phyloP scores from a whole-genome alignment of 352 stramenopile genomes.

The Peronospora farinosa region DNA sequence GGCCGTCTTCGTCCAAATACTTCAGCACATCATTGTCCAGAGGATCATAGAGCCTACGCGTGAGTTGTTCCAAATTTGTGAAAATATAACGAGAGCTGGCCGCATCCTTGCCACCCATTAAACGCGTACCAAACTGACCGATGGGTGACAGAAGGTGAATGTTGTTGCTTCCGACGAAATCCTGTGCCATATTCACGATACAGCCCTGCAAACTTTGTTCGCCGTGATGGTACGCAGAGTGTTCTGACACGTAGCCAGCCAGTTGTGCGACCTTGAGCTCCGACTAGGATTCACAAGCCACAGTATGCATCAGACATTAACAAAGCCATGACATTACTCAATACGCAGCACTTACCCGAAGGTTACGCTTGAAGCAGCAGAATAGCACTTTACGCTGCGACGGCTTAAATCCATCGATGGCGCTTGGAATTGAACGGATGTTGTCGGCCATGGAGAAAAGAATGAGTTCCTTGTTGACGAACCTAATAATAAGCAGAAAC shows the following conservation, averaged over 20 bases:
- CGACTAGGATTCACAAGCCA: conserved; percentile 19
- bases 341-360: conserved; percentile 74
- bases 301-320: conserved; percentile 8
- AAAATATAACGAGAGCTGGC: conserved; percentile 92
- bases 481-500: conserved; percentile 41
- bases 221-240: conserved; percentile 98
- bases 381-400: conserved; percentile 98
- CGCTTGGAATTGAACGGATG: conserved; percentile 91
- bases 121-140: conserved; percentile 96
- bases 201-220: conserved; percentile 92
- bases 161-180: conserved; percentile 99
- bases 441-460: conserved; percentile 98
- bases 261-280: conserved; percentile 93
- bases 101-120: conserved; percentile 95
- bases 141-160: conserved; percentile 92
- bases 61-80: conserved; percentile 86
- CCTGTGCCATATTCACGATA: conserved; percentile 97
- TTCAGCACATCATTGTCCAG: conserved; percentile 88
- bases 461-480: conserved; percentile 98
- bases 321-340: conserved; percentile 9
- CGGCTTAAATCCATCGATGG: conserved; percentile 98
- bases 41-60: conserved; percentile 81
- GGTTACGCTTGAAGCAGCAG: conserved; percentile 96
- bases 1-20: conserved; percentile 89
- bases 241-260: conserved; percentile 95